Evolutionary conservation across 805 yeast genomes (phyloP).

Genomic region (Pichia heedii): DNA sequence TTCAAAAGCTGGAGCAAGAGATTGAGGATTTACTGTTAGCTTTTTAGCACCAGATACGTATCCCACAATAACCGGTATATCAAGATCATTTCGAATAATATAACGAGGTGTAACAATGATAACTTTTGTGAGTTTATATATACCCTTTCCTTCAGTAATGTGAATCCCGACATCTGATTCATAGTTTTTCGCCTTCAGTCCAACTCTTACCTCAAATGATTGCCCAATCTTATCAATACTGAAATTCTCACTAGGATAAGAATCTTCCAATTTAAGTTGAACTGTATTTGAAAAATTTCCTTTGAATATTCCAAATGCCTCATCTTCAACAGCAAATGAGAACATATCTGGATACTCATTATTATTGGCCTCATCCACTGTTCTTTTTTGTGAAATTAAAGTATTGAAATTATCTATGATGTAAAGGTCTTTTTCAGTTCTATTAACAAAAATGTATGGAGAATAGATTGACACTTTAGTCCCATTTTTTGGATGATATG

Average conservation of each 20-base stretch:
- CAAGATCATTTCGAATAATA: conserved; percentile 55
- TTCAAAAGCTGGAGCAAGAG: conserved; percentile 51
- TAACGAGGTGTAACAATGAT: conserved; percentile 79
- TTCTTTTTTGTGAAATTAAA: conserved; percentile 31
- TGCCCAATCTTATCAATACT: conserved; percentile 91
- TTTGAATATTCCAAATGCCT: conserved; percentile 21
- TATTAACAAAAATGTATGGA: conserved; percentile 77
- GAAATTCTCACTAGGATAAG: conserved; percentile 62
- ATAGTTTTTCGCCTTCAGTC: conserved; percentile 37
- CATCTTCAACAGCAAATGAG: conserved; percentile 59
- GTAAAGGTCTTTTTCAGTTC: conserved; percentile 60
- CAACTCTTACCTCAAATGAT: conserved; percentile 42
- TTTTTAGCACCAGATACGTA: conserved; percentile 58
- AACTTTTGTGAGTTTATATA: conserved; percentile 66
- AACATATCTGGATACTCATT: conserved; percentile 59
- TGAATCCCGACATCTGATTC: conserved; percentile 73
- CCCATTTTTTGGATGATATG: conserved; percentile 44
- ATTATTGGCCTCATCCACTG: neutral
- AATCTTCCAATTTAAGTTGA: conserved; percentile 52
- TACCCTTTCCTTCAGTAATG: conserved; percentile 78
- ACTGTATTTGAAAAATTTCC: conserved; percentile 50
- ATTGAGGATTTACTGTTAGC: conserved; percentile 37
- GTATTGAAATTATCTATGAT: conserved; percentile 49
- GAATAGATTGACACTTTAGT: conserved; percentile 63
- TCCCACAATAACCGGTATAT: conserved; percentile 46